Evolutionary conservation across 306 rosid genomes (phyloP).

Genomic region (Quercus rubra): DNA sequence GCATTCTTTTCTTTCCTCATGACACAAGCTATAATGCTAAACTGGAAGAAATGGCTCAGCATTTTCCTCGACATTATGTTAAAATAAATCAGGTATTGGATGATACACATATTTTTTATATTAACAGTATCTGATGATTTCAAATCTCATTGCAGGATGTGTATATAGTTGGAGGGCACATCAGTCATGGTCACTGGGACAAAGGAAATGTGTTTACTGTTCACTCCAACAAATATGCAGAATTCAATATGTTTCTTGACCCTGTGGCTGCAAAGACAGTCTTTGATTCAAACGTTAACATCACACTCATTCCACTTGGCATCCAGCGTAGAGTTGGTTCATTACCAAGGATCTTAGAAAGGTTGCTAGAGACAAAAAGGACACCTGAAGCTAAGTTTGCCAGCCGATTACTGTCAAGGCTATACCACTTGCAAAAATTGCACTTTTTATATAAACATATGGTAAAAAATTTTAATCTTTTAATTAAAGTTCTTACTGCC

Average conservation of each 20-base stretch:
- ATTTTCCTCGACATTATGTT: background rate
- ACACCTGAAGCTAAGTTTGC: conserved; percentile 68
- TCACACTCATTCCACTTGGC: conserved; percentile 70
- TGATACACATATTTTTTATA: background rate
- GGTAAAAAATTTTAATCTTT: conserved; percentile 37
- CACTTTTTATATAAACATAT: conserved; percentile 65
- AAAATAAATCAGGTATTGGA: background rate
- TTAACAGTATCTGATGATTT: background rate
- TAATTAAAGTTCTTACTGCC: background rate
- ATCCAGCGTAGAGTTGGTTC: conserved; percentile 56
- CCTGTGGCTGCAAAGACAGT: conserved; percentile 79
- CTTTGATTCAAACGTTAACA: conserved; percentile 49
- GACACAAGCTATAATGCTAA: background rate
- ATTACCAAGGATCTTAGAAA: conserved; percentile 31
- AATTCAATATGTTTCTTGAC: conserved; percentile 84
- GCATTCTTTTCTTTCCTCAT: background rate
- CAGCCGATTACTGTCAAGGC: conserved; percentile 41
- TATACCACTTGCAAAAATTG: conserved; percentile 41
- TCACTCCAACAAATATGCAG: conserved; percentile 74
- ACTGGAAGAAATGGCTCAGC: background rate
- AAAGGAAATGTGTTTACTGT: conserved; percentile 72
- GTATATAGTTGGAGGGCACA: conserved; percentile 81
- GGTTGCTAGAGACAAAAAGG: conserved; percentile 20
- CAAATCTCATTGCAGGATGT: conserved; percentile 51
- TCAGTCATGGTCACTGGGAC: conserved; percentile 37